These are phyloP conservation scores for Malassezia arunalokei DNA, from an alignment of 1,284 basidiomycete genomes.

Conservation along the genomic window DNA sequence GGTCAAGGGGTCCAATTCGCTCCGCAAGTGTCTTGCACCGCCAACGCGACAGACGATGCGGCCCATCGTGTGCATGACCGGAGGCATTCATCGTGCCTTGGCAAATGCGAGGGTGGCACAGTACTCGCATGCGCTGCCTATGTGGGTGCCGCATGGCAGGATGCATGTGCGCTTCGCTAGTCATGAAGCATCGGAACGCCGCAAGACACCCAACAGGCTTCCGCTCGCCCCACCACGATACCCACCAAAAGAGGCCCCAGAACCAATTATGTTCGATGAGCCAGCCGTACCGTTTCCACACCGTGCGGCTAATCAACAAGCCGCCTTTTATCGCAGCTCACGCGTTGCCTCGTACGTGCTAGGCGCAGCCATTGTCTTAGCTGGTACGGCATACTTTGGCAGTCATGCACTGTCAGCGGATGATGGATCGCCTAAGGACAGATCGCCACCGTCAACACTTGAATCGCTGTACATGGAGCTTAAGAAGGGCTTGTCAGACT, in stretches of 20 bases:
- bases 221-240: not conserved
- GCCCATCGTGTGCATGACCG: not conserved
- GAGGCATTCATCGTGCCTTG: not conserved
- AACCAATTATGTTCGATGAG: conserved; percentile 36
- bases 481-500: conserved; percentile 10
- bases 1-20: too few relatives aligned
- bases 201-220: too few relatives aligned
- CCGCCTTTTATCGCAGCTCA: conserved; percentile 26
- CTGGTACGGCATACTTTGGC: conserved; percentile 18
- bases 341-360: conserved; percentile 11
- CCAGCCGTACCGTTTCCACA: conserved; percentile 41
- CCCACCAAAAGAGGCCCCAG: conserved; percentile 15
- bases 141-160: too few relatives aligned
- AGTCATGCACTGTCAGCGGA: conserved; percentile 25
- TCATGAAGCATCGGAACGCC: too few relatives aligned
- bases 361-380: conserved; percentile 13
- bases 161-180: too few relatives aligned
- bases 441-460: not conserved
- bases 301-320: conserved; percentile 36
- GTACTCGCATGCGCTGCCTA: not conserved
- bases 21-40: too few relatives aligned
- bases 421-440: conserved; percentile 1
- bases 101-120: not conserved
- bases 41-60: not conserved
- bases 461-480: conserved; percentile 11